Evolutionary conservation across 176 grass and related monocot species (phyloP), one percentile per base, ranked within the genome.

Genomic region (Rhynchospora pubera): DNA sequence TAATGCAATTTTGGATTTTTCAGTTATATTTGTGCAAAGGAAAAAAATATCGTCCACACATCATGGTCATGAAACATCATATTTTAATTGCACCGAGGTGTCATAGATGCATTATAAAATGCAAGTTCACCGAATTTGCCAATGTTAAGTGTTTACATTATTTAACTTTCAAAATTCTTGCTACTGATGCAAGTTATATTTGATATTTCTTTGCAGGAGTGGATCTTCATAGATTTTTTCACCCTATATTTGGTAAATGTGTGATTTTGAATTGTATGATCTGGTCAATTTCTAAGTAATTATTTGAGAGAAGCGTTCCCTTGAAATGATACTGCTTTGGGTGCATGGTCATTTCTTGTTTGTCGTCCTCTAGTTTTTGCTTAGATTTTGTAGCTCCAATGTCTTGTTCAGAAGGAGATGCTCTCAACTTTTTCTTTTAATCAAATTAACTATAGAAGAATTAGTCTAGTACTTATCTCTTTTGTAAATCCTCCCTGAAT

Each of bases 181-280:
- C 15, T 39, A 57, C 34, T 79, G 30, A 61, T 59, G 10, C 28
- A 59, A 18, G 62, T 62, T 62, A 26, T 59, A 43, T 64, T 64
- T 11, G 1, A 1, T 7, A 9, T 69, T 69, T 69, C 64, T 69
- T 43, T 69, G 7, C 34, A 69, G 65, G 65, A 34, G 43, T 69
- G 65, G 22, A 69, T 13, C 24, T 69, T 21, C 65, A 0, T 69
- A 69, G 65, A 69, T 69, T 64, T 77, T 19, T 16, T 77, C 55
- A 8, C 28, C 72, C 23, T 5, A 16, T 77, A 24, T 56, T 19
- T 77, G 51, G 4, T 77, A 77, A 75, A 30, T 50, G 72, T 75
- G 21, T 53, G 71, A 47, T 55, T 30, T 77, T 77, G 47, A 56
- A 77, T 56, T 77, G 72, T 77, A 26, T 56, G 23, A 77, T 77